phyloP scores from a whole-genome alignment of 2,329 filamentous ascomycete species.

The Aschersonia sp. region DNA sequence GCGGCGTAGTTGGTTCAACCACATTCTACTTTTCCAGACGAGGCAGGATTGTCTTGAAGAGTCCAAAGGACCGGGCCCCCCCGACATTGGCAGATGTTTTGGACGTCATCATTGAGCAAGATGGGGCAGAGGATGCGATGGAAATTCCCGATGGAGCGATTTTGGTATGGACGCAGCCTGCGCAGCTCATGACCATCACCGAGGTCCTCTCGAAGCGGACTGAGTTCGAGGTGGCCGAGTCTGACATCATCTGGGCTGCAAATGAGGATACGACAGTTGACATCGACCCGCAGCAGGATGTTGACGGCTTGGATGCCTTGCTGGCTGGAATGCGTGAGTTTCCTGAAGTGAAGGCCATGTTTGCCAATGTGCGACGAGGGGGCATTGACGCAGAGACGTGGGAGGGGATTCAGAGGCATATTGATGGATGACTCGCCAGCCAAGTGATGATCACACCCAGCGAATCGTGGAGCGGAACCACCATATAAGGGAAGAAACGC shows the following conservation, averaged over 20 bases:
- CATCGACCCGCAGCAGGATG: slow-evolving; percentile 41
- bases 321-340: slow-evolving; percentile 44
- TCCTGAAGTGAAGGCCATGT: slow-evolving; percentile 63
- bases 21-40: slow-evolving; percentile 75
- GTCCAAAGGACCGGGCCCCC: slow-evolving; percentile 20
- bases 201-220: slow-evolving; percentile 44
- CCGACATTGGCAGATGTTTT: slow-evolving; percentile 60
- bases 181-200: slow-evolving; percentile 16
- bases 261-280: slow-evolving; percentile 64
- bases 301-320: slow-evolving; percentile 41
- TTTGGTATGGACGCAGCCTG: slow-evolving; percentile 36
- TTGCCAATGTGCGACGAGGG: slow-evolving; percentile 50
- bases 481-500: no score
- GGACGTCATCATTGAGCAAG: slow-evolving; percentile 63
- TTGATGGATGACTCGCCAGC: slow-evolving; percentile 19
- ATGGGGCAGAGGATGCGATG: slow-evolving; percentile 63
- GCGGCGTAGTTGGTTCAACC: slow-evolving; percentile 58
- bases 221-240: slow-evolving; percentile 52
- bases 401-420: slow-evolving; percentile 34
- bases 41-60: slow-evolving; percentile 58
- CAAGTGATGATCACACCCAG: no score
- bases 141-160: slow-evolving; percentile 54
- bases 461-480: no score
- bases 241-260: slow-evolving; percentile 73
- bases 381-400: slow-evolving; percentile 36